These are phyloP conservation scores for Arxiozyma slooffiae DNA, from an alignment of 1,139 yeast genomes.

Conservation along the genomic window DNA sequence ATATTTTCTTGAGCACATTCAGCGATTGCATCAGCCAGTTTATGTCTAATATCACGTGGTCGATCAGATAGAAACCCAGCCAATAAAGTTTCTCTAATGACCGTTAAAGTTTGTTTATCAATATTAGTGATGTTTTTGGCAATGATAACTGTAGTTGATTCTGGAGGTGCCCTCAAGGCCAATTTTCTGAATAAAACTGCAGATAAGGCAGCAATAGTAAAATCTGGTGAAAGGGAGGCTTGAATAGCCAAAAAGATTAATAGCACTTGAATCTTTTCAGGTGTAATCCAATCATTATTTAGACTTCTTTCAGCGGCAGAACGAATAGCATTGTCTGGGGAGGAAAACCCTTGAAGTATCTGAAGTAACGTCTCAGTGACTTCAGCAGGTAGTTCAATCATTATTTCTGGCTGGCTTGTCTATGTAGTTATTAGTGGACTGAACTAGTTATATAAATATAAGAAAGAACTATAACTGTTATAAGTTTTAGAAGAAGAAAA, in stretches of 20 bases:
- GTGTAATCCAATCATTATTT: conserved; percentile 64
- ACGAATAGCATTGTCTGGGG: conserved; percentile 68
- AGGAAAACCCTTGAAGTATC: conserved; percentile 58
- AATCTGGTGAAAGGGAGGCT: conserved; percentile 38
- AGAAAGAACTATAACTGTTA: not conserved
- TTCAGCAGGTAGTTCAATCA: conserved; percentile 58
- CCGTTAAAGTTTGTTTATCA: conserved; percentile 46
- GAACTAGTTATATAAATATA: too few relatives aligned
- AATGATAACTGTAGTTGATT: conserved; percentile 44
- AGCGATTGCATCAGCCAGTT: conserved; percentile 86
- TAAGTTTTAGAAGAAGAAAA: not conserved
- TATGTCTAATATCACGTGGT: conserved; percentile 67
- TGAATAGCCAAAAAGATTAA: conserved; percentile 77
- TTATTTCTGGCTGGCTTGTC: conserved; percentile 14
- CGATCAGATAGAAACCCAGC: conserved; percentile 63
- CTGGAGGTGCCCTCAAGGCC: conserved; percentile 55
- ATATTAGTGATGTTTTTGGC: conserved; percentile 72
- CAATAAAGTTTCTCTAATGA: conserved; percentile 57
- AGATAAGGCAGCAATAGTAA: conserved; percentile 37
- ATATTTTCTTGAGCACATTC: conserved; percentile 71
- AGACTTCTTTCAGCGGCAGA: conserved; percentile 67
- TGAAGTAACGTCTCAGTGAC: conserved; percentile 46
- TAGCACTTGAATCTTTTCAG: conserved; percentile 55
- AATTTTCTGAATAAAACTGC: conserved; percentile 86
- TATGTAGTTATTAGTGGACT: not conserved